Conservation (phyloP, 331 rosid species). For the Rhamnella rubrinervis region DNA sequence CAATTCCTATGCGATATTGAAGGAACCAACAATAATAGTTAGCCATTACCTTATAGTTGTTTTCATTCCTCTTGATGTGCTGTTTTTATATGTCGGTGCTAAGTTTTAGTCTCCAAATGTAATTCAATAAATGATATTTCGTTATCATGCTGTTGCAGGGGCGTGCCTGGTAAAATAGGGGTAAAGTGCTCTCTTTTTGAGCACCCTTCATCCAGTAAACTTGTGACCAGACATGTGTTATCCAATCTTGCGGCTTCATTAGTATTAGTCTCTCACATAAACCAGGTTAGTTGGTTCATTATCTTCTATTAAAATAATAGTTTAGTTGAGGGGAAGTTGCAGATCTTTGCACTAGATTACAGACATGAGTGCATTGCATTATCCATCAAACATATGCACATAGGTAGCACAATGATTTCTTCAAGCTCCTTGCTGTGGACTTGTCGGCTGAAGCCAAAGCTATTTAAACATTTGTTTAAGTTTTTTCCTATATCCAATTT, state of each 20-base stretch:
- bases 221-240: conserved; percentile 54
- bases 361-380: background rate
- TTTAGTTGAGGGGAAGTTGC: background rate
- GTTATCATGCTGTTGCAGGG: conserved; percentile 43
- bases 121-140: conserved; percentile 18
- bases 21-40: conserved; percentile 6
- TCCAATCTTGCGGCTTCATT: conserved; percentile 74
- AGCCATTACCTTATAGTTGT: background rate
- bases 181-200: conserved; percentile 47
- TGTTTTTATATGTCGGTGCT: background rate
- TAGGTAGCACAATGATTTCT: background rate
- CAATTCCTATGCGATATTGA: conserved; percentile 5
- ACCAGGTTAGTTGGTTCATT: conserved; percentile 54
- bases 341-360: conserved; percentile 12
- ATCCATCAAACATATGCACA: conserved; percentile 1
- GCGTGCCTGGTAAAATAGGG: conserved; percentile 44
- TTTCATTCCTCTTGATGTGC: background rate
- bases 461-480: background rate
- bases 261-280: conserved; percentile 56
- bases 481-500: background rate
- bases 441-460: conserved; percentile 9
- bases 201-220: conserved; percentile 40
- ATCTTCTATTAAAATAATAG: background rate
- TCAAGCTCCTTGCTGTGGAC: background rate
- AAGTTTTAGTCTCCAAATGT: background rate